phyloP scores from a whole-genome alignment of 768 basidiomycete species.

The Coprinellus aureogranulatus region DNA sequence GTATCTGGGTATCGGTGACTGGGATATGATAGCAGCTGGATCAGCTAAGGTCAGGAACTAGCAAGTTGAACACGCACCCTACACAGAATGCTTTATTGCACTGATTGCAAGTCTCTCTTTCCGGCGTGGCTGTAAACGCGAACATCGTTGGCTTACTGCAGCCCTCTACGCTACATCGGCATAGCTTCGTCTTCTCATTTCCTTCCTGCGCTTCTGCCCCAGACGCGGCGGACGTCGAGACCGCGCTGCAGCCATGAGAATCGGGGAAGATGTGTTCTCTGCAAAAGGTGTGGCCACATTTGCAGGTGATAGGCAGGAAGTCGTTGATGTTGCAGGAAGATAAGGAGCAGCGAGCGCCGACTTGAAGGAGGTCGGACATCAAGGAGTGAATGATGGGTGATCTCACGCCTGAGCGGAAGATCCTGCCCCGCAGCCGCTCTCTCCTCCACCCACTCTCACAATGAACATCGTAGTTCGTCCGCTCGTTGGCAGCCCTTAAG shows the following conservation, averaged over 20 bases:
- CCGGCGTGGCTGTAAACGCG: constrained; percentile 24
- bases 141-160: constrained; percentile 60
- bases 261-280: constrained; percentile 58
- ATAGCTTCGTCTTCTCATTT: constrained; percentile 23
- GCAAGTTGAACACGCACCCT: constrained; percentile 36
- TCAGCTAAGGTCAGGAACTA: constrained; percentile 10
- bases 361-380: constrained; percentile 35
- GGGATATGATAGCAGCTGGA: not conserved
- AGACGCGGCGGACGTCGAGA: constrained; percentile 7
- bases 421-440: not conserved
- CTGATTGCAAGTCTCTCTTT: constrained; percentile 41
- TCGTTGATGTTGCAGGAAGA: constrained; percentile 60
- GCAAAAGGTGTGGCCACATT: constrained; percentile 62
- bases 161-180: constrained; percentile 46
- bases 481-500: not conserved
- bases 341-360: constrained; percentile 68
- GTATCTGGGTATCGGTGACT: constrained; percentile 68
- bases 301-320: constrained; percentile 75
- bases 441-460: constrained; percentile 18
- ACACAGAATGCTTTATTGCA: constrained; percentile 65
- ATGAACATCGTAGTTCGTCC: constrained; percentile 79
- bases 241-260: constrained; percentile 52
- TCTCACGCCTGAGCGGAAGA: not conserved
- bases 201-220: constrained; percentile 12
- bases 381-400: constrained; percentile 13